Evolutionary conservation across 345 rosid genomes (phyloP).

Genomic region (Lumnitzera littorea): DNA sequence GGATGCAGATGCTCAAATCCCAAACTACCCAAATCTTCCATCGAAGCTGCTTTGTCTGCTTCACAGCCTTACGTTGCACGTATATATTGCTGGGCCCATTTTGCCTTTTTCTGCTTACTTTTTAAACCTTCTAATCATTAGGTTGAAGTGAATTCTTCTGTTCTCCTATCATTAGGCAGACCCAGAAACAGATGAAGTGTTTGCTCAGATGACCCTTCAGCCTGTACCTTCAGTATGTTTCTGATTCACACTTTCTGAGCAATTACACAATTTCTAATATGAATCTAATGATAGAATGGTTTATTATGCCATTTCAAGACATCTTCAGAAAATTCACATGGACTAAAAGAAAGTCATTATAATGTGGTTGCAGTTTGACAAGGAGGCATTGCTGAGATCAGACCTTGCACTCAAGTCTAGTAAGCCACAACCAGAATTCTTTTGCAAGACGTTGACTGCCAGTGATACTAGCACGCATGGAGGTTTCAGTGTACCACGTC

Average conservation of each 20-base stretch:
- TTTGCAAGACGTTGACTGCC: conserved; percentile 93
- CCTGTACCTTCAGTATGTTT: conserved; percentile 64
- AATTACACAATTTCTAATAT: conserved; percentile 3
- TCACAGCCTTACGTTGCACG: conserved; percentile 77
- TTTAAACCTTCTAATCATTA: neutral
- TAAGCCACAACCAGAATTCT: conserved; percentile 74
- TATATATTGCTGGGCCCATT: conserved; percentile 17
- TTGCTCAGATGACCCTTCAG: conserved; percentile 95
- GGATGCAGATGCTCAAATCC: conserved; percentile 64
- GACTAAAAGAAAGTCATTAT: neutral
- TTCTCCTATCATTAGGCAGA: conserved; percentile 59
- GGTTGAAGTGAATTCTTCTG: conserved; percentile 2
- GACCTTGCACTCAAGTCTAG: conserved; percentile 73
- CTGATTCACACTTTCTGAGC: conserved; percentile 3
- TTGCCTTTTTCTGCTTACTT: neutral
- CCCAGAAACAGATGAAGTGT: conserved; percentile 91
- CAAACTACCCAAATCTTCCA: conserved; percentile 89
- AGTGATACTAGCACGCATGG: conserved; percentile 99
- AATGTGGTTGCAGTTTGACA: conserved; percentile 64
- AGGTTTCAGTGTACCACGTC: conserved; percentile 94
- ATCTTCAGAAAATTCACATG: neutral
- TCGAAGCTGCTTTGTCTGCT: conserved; percentile 81
- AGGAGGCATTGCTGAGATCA: conserved; percentile 79
- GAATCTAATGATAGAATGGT: conserved; percentile 1
- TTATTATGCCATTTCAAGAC: neutral